These are phyloP conservation scores for Avicennia marina DNA, from an alignment of 257 asterid species.

Conservation along the genomic window DNA sequence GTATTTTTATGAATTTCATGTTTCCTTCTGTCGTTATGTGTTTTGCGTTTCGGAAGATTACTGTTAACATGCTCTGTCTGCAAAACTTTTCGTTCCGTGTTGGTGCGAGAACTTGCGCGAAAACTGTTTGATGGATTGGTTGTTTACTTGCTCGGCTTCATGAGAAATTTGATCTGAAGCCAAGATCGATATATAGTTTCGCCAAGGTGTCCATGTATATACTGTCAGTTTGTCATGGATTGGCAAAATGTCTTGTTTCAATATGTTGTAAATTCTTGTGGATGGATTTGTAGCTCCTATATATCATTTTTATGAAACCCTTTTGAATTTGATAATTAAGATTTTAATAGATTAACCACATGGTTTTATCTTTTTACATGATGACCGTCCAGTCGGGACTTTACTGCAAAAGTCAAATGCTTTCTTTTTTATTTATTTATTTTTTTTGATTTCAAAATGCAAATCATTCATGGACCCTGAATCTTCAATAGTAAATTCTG, in stretches of 20 bases:
- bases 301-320: neutral
- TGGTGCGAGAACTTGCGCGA: constrained; percentile 11
- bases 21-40: neutral
- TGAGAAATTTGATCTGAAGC: no score
- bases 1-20: constrained; percentile 6
- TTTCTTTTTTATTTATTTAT: no score
- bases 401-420: constrained; percentile 1
- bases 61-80: neutral
- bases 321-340: neutral
- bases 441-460: neutral
- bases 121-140: neutral
- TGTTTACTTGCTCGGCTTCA: no score
- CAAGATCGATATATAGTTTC: no score
- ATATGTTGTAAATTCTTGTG: neutral
- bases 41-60: neutral
- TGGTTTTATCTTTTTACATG: neutral
- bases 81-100: constrained; percentile 9
- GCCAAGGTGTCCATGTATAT: no score
- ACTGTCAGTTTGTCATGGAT: constrained; percentile 1
- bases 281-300: neutral
- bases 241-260: neutral
- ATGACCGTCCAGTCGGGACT: neutral
- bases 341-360: neutral
- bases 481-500: no score
- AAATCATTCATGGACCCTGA: no score